phyloP scores from a whole-genome alignment of 192 early-diverging fungal genomes.

The Podila horticola region DNA sequence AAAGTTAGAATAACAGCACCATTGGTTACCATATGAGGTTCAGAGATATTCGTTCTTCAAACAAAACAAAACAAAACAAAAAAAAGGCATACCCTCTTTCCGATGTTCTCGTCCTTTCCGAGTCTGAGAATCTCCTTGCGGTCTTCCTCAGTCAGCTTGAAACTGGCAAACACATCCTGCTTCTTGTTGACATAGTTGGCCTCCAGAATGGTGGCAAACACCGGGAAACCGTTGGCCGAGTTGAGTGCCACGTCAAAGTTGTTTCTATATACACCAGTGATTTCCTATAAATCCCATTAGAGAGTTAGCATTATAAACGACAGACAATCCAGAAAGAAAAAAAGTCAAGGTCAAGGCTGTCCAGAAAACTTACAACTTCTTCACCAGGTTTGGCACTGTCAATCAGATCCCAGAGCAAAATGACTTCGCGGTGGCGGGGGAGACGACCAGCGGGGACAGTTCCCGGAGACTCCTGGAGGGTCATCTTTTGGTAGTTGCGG shows the following conservation, averaged over 20 bases:
- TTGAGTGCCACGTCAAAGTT: conserved; percentile 92
- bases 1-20: not conserved
- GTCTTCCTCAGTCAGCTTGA: conserved; percentile 93
- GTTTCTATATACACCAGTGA: conserved; percentile 96
- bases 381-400: conserved; percentile 96
- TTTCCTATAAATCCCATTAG: conserved; percentile 59
- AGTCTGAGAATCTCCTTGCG: conserved; percentile 78
- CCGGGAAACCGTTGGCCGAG: conserved; percentile 94
- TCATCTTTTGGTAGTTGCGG: conserved; percentile 96
- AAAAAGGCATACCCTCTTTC: conserved; percentile 67
- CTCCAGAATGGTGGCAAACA: conserved; percentile 96
- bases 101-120: conserved; percentile 81
- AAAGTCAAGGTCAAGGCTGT: not conserved
- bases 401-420: conserved; percentile 96
- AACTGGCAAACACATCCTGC: conserved; percentile 88
- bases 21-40: not conserved
- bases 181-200: conserved; percentile 94
- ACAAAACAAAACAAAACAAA: not conserved
- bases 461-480: conserved; percentile 95
- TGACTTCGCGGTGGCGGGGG: conserved; percentile 93
- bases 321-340: not conserved
- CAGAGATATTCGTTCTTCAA: not conserved
- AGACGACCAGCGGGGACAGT: conserved; percentile 94
- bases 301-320: not conserved
- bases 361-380: conserved; percentile 73